phyloP scores from a whole-genome alignment of 768 basidiomycete species.

The Sporobolomyces phaffii region DNA sequence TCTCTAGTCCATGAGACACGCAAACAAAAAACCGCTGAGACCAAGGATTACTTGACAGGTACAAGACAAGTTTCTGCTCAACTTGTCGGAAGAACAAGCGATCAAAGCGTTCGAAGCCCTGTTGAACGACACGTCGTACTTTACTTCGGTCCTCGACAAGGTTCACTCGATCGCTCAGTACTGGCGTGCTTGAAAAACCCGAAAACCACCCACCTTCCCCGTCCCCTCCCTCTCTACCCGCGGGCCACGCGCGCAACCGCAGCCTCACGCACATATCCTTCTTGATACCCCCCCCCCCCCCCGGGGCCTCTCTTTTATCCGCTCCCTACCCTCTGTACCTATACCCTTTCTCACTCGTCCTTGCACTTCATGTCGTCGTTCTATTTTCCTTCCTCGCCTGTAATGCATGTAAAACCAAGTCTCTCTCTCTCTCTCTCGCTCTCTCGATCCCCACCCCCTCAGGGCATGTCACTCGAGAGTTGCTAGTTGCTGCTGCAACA shows the following conservation, averaged over 20 bases:
- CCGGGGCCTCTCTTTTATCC: no score
- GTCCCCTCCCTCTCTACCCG: background rate
- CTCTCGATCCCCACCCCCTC: no score
- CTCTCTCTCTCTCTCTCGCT: no score
- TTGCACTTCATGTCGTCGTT: no score
- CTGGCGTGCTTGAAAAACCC: constrained; percentile 5
- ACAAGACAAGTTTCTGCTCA: constrained; percentile 91
- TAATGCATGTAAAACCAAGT: no score
- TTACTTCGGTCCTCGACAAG: constrained; percentile 84
- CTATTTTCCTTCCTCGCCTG: no score
- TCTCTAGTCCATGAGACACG: no score
- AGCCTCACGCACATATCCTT: background rate
- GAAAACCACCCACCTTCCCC: background rate
- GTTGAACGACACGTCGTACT: constrained; percentile 88
- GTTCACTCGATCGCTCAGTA: constrained; percentile 61
- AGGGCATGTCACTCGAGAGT: no score
- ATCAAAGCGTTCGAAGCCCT: constrained; percentile 93
- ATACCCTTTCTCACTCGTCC: no score
- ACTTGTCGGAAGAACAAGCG: constrained; percentile 81
- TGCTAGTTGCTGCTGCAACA: no score
- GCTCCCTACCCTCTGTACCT: no score
- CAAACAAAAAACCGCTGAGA: constrained; percentile 44
- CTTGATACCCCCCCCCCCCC: background rate
- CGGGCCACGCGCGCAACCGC: no score
- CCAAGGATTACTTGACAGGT: constrained; percentile 81